Conservation (phyloP, 202 grass and related monocot genomes). For the Schoenoplectus tabernaemontani region DNA sequence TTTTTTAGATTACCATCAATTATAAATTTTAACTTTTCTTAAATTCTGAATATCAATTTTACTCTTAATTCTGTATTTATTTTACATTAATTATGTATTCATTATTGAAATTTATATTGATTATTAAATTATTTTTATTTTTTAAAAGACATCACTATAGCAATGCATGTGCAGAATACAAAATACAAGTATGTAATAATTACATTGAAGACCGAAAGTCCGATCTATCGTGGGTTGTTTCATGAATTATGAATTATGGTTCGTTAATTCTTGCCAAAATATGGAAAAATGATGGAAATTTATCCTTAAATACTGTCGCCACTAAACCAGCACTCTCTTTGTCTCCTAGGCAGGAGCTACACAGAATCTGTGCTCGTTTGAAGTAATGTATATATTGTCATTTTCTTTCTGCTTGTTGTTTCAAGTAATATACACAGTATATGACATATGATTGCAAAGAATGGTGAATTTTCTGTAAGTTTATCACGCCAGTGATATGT, state of each 20-base stretch:
- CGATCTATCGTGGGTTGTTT: background rate
- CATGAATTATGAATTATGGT: background rate
- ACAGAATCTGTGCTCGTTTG: background rate
- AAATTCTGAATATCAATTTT: no score
- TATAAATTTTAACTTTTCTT: no score
- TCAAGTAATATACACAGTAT: background rate
- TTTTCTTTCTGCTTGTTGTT: background rate
- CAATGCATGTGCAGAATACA: no score
- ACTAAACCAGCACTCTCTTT: slow-evolving; percentile 3
- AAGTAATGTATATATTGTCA: background rate
- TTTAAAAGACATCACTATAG: no score
- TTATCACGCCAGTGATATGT: no score
- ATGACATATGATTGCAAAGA: no score
- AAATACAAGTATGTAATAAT: background rate
- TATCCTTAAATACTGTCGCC: background rate
- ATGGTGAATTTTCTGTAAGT: no score
- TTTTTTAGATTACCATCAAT: no score
- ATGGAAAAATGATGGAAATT: background rate
- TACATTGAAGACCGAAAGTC: background rate
- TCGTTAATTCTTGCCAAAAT: background rate
- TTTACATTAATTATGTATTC: no score
- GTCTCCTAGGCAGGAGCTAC: background rate
- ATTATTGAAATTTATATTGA: no score
- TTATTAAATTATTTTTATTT: no score
- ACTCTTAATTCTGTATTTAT: no score